phyloP scores from a whole-genome alignment of 768 basidiomycete species.

The Phlebiopsis flavidoalba region DNA sequence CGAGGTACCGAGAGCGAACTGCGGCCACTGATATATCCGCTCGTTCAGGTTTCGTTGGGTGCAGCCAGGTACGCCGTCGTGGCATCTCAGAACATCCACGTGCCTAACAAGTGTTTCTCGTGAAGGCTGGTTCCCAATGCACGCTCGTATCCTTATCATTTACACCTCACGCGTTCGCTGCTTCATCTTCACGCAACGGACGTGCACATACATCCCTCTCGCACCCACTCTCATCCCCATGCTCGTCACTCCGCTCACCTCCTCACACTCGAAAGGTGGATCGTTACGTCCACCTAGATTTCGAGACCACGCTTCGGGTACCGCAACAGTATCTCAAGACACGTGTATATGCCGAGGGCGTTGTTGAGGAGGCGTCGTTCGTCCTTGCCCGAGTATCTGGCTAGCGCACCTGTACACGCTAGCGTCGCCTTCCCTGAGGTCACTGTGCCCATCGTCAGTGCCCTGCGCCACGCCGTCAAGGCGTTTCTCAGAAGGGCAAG shows the following conservation, averaged over 20 bases:
- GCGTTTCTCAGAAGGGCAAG: constrained; percentile 31
- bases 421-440: constrained; percentile 95
- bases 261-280: constrained; percentile 73
- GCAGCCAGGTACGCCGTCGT: constrained; percentile 72
- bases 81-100: neutral
- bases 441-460: constrained; percentile 68
- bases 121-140: constrained; percentile 81
- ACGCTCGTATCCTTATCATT: constrained; percentile 91
- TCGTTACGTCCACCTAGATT: constrained; percentile 86
- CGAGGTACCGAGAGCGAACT: constrained; percentile 69
- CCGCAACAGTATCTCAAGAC: constrained; percentile 89
- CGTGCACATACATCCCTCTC: constrained; percentile 81
- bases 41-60: constrained; percentile 91
- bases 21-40: constrained; percentile 86
- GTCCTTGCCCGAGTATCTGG: constrained; percentile 80
- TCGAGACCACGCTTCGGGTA: constrained; percentile 81
- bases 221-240: constrained; percentile 85
- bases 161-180: constrained; percentile 87
- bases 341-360: constrained; percentile 74
- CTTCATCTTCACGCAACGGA: constrained; percentile 81
- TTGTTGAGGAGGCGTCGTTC: constrained; percentile 78
- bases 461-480: constrained; percentile 73
- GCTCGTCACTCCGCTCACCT: constrained; percentile 66
- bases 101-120: neutral
- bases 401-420: constrained; percentile 62